Conservation (phyloP, 2,329 filamentous ascomycete species). For the Stromatinia cepivora region DNA sequence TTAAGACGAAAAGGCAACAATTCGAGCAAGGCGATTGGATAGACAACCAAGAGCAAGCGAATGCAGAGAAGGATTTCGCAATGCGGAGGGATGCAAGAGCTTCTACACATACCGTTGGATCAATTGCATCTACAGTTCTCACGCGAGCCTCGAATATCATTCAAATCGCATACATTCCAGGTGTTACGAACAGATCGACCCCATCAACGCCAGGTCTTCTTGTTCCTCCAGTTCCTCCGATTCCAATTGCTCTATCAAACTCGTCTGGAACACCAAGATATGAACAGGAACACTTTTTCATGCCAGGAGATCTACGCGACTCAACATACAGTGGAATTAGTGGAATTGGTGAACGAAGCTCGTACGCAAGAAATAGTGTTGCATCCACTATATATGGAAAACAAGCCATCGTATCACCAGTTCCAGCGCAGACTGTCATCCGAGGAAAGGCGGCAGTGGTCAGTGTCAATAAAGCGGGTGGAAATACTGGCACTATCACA, state of each 20-base stretch:
- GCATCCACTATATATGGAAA: conserved; percentile 94
- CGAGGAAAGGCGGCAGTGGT: conserved; percentile 89
- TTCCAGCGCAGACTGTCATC: conserved; percentile 82
- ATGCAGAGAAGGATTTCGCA: conserved; percentile 54
- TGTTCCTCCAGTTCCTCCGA: conserved; percentile 90
- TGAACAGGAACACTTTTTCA: conserved; percentile 88
- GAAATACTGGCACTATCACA: conserved; percentile 53
- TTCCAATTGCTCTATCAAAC: conserved; percentile 66
- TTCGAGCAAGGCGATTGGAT: conserved; percentile 61
- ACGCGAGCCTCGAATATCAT: conserved; percentile 98
- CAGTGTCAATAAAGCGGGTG: conserved; percentile 73
- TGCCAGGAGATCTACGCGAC: conserved; percentile 85
- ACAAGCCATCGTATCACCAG: conserved; percentile 76
- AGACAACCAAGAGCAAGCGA: conserved; percentile 51
- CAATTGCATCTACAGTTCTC: conserved; percentile 91
- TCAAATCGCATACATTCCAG: conserved; percentile 98
- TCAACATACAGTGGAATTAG: conserved; percentile 81
- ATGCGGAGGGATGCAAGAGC: conserved; percentile 62
- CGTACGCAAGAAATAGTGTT: conserved; percentile 69
- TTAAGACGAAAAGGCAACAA: conserved; percentile 74
- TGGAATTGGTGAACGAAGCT: conserved; percentile 52
- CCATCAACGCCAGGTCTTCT: conserved; percentile 78
- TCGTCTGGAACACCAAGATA: conserved; percentile 58
- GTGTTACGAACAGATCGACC: conserved; percentile 87
- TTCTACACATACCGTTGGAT: conserved; percentile 83